Conservation (phyloP, 148 eudicot genomes). For the Spergularia bocconei region DNA sequence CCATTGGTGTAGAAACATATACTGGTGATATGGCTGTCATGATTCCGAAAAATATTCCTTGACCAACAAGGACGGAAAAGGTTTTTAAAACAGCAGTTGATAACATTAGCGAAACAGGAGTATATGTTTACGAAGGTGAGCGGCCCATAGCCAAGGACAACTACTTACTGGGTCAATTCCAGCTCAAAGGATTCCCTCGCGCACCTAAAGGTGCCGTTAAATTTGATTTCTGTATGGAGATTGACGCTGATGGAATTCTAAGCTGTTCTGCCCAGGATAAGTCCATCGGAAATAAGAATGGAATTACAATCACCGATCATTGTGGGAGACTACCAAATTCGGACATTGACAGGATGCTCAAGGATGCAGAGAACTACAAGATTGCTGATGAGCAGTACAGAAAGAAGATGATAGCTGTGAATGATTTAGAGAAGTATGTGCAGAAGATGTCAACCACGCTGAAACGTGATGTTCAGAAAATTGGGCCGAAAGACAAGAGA, state of each 20-base stretch:
- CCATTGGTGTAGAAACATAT: not conserved
- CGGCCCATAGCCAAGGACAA: conserved; percentile 13
- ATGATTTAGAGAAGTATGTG: not conserved
- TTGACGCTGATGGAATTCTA: conserved; percentile 16
- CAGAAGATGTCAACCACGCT: not conserved
- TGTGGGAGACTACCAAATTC: conserved; percentile 9
- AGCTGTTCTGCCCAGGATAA: not conserved
- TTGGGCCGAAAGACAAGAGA: not conserved
- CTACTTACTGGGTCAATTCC: conserved; percentile 11
- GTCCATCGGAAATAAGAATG: not conserved
- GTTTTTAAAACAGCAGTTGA: not conserved
- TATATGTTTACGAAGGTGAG: not conserved
- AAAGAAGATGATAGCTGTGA: not conserved
- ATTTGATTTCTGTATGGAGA: not conserved
- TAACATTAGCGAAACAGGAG: not conserved
- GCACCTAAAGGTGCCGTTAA: conserved; percentile 3
- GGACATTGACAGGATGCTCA: conserved; percentile 8
- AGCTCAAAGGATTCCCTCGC: not conserved
- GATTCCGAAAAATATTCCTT: conserved; percentile 6
- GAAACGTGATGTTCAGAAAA: not conserved
- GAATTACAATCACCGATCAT: conserved; percentile 5
- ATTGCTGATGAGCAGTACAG: not conserved
- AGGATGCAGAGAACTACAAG: conserved; percentile 16
- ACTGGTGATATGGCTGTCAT: not conserved
- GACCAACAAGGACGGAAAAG: not conserved